phyloP scores from a whole-genome alignment of 2,329 filamentous ascomycete species.

The Talaromyces islandicus region DNA sequence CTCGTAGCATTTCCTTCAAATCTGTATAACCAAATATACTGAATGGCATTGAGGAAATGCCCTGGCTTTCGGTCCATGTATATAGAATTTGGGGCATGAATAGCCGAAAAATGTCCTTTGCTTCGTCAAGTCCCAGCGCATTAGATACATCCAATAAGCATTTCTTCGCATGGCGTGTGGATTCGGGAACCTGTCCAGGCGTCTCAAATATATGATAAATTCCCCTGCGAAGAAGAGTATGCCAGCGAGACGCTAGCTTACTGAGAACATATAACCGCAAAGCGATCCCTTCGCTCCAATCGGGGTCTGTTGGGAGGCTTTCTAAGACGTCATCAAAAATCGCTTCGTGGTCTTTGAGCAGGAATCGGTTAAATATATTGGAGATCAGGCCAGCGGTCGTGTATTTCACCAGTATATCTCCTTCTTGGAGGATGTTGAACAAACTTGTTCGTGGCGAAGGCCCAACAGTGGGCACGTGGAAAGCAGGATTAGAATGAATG shows the following conservation, averaged over 20 bases:
- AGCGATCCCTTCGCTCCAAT: constrained; percentile 75
- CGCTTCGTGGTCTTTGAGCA: constrained; percentile 75
- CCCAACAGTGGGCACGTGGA: constrained; percentile 54
- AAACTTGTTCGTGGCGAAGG: constrained; percentile 65
- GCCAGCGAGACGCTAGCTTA: constrained; percentile 73
- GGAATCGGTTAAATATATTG: constrained; percentile 70
- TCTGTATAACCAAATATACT: constrained; percentile 73
- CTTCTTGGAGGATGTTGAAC: constrained; percentile 63
- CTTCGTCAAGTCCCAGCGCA: constrained; percentile 58
- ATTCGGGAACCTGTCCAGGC: constrained; percentile 63
- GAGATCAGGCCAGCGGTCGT: constrained; percentile 65
- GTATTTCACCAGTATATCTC: constrained; percentile 68
- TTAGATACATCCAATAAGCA: constrained; percentile 64
- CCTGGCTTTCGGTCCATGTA: constrained; percentile 72
- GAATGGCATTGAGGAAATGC: constrained; percentile 69
- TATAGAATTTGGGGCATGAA: constrained; percentile 87
- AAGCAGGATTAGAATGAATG: constrained; percentile 61
- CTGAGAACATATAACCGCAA: constrained; percentile 72
- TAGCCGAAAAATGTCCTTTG: constrained; percentile 68
- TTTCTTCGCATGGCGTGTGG: constrained; percentile 63
- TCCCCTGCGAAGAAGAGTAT: constrained; percentile 76
- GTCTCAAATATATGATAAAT: constrained; percentile 95
- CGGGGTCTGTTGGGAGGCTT: constrained; percentile 66
- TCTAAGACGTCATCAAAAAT: constrained; percentile 80
- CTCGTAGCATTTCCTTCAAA: constrained; percentile 62